Conservation (phyloP, 352 stramenopile genomes). For the Bremia lactucae region DNA sequence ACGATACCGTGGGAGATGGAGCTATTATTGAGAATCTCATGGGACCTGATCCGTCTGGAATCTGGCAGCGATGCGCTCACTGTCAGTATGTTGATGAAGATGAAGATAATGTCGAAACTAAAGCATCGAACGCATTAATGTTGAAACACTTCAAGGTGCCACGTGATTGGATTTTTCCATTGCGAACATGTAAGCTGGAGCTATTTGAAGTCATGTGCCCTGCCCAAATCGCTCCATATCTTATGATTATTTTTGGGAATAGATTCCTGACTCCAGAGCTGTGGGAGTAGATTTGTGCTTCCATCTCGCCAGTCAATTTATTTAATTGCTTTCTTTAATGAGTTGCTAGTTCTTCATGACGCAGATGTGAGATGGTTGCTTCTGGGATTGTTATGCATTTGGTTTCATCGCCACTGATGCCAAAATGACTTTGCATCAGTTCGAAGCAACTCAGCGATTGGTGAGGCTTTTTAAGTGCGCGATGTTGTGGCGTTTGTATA, state of each 20-base stretch:
- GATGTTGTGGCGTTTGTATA: too few species aligned
- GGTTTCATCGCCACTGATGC: too few species aligned
- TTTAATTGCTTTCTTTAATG: too few species aligned
- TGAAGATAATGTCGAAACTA: constrained; percentile 5
- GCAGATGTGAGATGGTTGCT: too few species aligned
- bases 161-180: constrained; percentile 44
- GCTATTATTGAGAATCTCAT: constrained; percentile 22
- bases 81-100: constrained; percentile 18
- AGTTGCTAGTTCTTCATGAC: too few species aligned
- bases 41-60: constrained; percentile 19
- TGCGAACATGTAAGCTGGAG: constrained; percentile 29
- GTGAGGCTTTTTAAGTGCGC: too few species aligned
- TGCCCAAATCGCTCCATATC: constrained; percentile 27
- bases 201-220: constrained; percentile 39
- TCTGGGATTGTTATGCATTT: too few species aligned
- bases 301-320: too few species aligned
- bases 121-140: background rate
- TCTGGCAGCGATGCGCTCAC: constrained; percentile 28
- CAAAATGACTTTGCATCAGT: too few species aligned
- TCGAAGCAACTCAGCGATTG: too few species aligned
- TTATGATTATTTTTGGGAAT: constrained; percentile 47
- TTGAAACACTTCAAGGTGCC: constrained; percentile 31
- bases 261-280: constrained; percentile 30
- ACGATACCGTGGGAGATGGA: constrained; percentile 17
- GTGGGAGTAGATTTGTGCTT: constrained; percentile 25